phyloP scores from a whole-genome alignment of 441 rosid genomes.

The Corymbia calophylla region DNA sequence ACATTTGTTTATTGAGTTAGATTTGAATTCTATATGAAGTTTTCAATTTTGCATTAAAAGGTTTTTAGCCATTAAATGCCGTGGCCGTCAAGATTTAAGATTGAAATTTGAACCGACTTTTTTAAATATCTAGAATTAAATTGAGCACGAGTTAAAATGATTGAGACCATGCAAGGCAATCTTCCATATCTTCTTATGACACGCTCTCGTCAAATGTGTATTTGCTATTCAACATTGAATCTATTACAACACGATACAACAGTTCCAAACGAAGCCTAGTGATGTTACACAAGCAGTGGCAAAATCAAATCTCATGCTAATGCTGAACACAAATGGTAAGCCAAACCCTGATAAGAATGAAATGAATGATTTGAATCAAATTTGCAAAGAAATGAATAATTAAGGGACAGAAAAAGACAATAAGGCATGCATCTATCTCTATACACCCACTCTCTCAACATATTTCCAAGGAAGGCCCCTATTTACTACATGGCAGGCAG shows the following conservation, averaged over 20 bases:
- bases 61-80: neutral
- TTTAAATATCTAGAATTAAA: neutral
- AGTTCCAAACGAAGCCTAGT: neutral
- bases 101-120: neutral
- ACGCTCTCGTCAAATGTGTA: neutral
- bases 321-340: neutral
- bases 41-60: neutral
- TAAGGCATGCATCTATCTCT: neutral
- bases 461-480: conserved; percentile 11
- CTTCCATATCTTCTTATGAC: neutral
- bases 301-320: neutral
- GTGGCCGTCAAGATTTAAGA: accelerated
- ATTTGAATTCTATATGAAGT: accelerated
- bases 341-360: conserved; percentile 14
- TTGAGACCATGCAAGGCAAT: neutral
- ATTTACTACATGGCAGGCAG: conserved; percentile 53
- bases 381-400: neutral
- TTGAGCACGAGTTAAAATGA: neutral
- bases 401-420: neutral
- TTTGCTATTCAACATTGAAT: neutral
- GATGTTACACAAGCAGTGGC: neutral
- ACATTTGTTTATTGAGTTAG: neutral
- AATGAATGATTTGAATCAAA: conserved; percentile 30
- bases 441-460: neutral
- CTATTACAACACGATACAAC: neutral